A percentile compares a stretch with the other conserved stretches of the same genome.
Evolutionary conservation across 129 eudicot species (phyloP).

Genomic region (Gnaphalium uliginosum): DNA sequence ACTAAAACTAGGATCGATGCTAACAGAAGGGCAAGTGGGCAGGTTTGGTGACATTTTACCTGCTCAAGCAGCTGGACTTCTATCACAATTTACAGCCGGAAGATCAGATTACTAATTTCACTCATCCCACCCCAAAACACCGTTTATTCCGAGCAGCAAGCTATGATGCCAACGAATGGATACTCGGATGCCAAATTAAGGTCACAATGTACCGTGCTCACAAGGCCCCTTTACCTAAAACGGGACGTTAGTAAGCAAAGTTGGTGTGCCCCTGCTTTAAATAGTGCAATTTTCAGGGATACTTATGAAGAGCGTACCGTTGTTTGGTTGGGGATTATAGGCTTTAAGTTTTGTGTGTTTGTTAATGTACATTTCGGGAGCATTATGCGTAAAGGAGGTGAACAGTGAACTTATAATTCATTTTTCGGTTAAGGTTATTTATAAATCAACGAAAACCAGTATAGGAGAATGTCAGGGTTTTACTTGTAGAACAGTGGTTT

Average conservation of each 20-base stretch:
- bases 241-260: not conserved
- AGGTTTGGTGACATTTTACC: conserved; percentile 98
- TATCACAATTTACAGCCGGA: conserved; percentile 78
- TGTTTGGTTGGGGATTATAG: conserved; percentile 3
- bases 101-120: conserved; percentile 55
- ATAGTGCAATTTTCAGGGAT: not conserved
- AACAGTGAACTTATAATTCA: conserved; percentile 13
- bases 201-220: not conserved
- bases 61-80: conserved; percentile 96
- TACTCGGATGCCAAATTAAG: conserved; percentile 13
- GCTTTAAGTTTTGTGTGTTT: conserved; percentile 27
- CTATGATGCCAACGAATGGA: conserved; percentile 21
- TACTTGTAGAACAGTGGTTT: conserved; percentile 2
- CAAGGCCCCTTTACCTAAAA: not conserved
- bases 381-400: conserved; percentile 14
- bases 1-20: conserved; percentile 81
- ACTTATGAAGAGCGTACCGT: conserved; percentile 14
- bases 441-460: not conserved
- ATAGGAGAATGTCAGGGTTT: not conserved
- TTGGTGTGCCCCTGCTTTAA: not conserved
- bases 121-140: not conserved
- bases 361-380: conserved; percentile 18
- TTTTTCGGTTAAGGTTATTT: not conserved
- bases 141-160: not conserved
- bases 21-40: conserved; percentile 90